phyloP scores from a whole-genome alignment of 495 filamentous ascomycete genomes.

The Hypoxylon lienhwacheense region DNA sequence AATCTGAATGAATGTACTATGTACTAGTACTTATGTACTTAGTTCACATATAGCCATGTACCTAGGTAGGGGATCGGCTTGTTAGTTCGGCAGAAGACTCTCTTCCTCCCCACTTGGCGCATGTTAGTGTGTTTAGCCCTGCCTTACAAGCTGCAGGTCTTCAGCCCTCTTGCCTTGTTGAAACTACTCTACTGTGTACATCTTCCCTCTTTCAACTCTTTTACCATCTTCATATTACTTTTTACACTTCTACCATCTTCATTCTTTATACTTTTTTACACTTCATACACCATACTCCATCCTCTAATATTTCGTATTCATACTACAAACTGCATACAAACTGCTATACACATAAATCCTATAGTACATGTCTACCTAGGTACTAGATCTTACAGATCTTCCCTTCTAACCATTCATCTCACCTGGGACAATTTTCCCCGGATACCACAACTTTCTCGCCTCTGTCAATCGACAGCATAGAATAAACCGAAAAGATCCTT shows the following conservation, averaged over 20 bases:
- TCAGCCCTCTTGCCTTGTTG: slow-evolving; percentile 31
- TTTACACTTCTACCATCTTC: background rate
- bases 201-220: background rate
- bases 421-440: too few relatives aligned
- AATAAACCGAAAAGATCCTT: slow-evolving; percentile 1
- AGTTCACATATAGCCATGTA: too few relatives aligned
- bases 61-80: background rate
- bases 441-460: too few relatives aligned
- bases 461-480: background rate
- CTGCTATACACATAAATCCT: too few relatives aligned
- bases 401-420: too few relatives aligned
- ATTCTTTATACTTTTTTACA: background rate
- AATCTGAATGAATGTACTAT: too few relatives aligned
- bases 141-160: slow-evolving; percentile 6
- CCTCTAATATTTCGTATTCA: background rate
- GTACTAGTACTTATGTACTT: too few relatives aligned
- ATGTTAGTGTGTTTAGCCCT: background rate
- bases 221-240: background rate
- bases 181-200: background rate
- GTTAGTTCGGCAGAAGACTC: background rate
- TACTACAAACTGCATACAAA: background rate
- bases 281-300: background rate
- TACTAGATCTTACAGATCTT: too few relatives aligned
- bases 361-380: too few relatives aligned
- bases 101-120: background rate